Evolutionary conservation across 768 basidiomycete species (phyloP), one percentile per base, ranked within the genome.

Genomic region (Tulasnella sp.): DNA sequence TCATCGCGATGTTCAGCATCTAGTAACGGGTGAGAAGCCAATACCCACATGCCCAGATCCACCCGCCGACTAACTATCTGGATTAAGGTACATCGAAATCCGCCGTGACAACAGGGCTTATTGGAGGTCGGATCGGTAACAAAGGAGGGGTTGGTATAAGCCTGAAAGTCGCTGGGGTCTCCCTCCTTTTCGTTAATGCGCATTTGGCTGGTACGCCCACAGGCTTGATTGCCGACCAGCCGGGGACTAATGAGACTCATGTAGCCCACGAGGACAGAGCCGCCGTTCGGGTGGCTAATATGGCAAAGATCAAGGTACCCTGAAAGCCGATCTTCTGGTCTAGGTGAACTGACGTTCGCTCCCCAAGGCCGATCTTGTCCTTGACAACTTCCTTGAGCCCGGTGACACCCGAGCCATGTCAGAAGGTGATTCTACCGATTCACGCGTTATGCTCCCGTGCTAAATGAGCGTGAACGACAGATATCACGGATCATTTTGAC

Each of bases 131-230:
- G 68, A 86, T 97, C 1, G 96, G 96, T 6, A 98, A 98, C 81
- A 98, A 98, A 81, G 89, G 96, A 0, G 93, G 92, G 19, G 93
- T 96, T 34, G 96, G 93, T n/a, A 91, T 97, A 78, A 93, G 91
- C 77, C 83, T 97, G 64, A 91, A 94, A 79, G 85, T 98, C 25
- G 90, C 89, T 68, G 91, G 90, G n/a, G 90, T 89, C 31, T 91
- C 93, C 0, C 86, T 97, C 67, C 85, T 98, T 15, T 97, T 98
- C 82, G 83, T 97, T 80, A 97, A 97, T 79, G 92, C 93, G 0
- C 96, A 98, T 82, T 85, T 97, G 34, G 93, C 96, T 25, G 95
- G 93, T 89, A 78, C 79, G 71, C 49, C 85, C 81, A 12, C 77
- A 25, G 15, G 36, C 72, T 22, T 29, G 11, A 15, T 37, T 64